These are phyloP conservation scores for Pyrenochaeta sp. DNA, from an alignment of 2,329 filamentous ascomycete genomes.

Conservation along the genomic window DNA sequence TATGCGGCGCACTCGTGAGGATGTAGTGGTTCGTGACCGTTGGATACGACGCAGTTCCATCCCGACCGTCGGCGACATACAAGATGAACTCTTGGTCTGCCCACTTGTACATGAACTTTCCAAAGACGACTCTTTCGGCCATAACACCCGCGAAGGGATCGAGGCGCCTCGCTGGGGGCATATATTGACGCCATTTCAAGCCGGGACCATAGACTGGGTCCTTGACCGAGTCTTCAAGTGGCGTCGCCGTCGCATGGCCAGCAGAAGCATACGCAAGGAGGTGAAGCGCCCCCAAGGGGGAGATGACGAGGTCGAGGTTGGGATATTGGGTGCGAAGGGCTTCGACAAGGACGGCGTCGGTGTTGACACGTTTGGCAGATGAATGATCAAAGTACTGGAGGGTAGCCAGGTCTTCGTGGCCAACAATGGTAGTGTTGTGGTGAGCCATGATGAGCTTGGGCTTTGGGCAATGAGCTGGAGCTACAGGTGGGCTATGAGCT, in stretches of 20 bases:
- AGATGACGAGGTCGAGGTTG: slow-evolving; percentile 53
- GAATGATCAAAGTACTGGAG: slow-evolving; percentile 55
- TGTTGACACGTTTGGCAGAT: slow-evolving; percentile 52
- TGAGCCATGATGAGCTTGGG: slow-evolving; percentile 29
- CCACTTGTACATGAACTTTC: slow-evolving; percentile 57
- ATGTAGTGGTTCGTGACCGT: slow-evolving; percentile 52
- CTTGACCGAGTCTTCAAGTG: slow-evolving; percentile 51
- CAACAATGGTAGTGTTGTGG: slow-evolving; percentile 24
- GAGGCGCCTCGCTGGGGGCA: slow-evolving; percentile 49
- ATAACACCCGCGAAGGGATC: slow-evolving; percentile 46
- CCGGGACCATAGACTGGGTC: slow-evolving; percentile 42
- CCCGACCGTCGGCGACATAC: slow-evolving; percentile 52
- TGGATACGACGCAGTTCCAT: slow-evolving; percentile 47
- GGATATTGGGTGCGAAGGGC: slow-evolving; percentile 56
- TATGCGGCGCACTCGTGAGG: slow-evolving; percentile 45
- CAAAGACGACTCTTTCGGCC: slow-evolving; percentile 50
- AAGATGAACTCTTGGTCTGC: slow-evolving; percentile 53
- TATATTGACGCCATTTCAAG: slow-evolving; percentile 49
- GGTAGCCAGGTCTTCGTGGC: slow-evolving; percentile 46
- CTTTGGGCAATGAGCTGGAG: too few relatives aligned
- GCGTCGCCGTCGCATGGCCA: slow-evolving; percentile 50
- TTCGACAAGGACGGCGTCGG: slow-evolving; percentile 53
- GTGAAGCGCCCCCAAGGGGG: slow-evolving; percentile 42
- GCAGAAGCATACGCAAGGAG: slow-evolving; percentile 54
- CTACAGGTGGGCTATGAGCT: too few relatives aligned